phyloP scores from a whole-genome alignment of 192 early-diverging fungal genomes.

The Coemansia sp. region DNA sequence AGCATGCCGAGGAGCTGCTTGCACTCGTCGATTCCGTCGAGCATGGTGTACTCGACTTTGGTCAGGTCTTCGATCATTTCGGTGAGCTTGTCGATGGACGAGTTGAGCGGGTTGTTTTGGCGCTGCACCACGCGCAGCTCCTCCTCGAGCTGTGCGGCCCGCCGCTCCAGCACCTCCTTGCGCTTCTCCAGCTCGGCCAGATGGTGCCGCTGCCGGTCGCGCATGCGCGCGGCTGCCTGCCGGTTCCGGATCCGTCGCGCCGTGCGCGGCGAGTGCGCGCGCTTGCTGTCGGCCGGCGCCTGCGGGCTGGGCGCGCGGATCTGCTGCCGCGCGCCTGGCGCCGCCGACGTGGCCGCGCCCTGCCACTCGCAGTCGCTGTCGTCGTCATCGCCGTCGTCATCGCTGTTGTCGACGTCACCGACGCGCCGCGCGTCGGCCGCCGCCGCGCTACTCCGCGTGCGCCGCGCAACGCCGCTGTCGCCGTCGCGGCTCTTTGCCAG shows the following conservation, averaged over 20 bases:
- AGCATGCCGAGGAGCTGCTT: constrained; percentile 28
- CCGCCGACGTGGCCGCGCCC: too few species aligned
- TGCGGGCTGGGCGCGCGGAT: not conserved
- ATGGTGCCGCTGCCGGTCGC: constrained; percentile 42
- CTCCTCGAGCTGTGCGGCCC: constrained; percentile 22
- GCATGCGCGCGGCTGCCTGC: constrained; percentile 43
- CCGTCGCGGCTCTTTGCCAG: too few species aligned
- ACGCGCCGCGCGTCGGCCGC: too few species aligned
- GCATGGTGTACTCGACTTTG: constrained; percentile 37
- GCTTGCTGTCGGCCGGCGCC: not conserved
- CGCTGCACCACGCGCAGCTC: constrained; percentile 29
- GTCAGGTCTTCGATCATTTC: constrained; percentile 40
- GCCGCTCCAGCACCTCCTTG: constrained; percentile 27
- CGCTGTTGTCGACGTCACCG: too few species aligned
- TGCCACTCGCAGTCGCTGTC: not conserved
- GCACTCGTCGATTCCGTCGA: constrained; percentile 41
- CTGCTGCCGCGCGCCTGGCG: not conserved
- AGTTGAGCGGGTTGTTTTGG: constrained; percentile 26
- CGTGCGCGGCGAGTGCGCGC: constrained; percentile 24
- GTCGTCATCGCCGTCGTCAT: not conserved
- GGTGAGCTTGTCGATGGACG: constrained; percentile 27
- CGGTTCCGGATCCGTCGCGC: constrained; percentile 32
- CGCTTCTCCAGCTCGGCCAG: constrained; percentile 37
- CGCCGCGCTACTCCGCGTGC: too few species aligned
- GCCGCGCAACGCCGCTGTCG: too few species aligned